These are phyloP conservation scores for Haematococcus sp. DNA, from an alignment of 139 green algal species.

Conservation along the genomic window DNA sequence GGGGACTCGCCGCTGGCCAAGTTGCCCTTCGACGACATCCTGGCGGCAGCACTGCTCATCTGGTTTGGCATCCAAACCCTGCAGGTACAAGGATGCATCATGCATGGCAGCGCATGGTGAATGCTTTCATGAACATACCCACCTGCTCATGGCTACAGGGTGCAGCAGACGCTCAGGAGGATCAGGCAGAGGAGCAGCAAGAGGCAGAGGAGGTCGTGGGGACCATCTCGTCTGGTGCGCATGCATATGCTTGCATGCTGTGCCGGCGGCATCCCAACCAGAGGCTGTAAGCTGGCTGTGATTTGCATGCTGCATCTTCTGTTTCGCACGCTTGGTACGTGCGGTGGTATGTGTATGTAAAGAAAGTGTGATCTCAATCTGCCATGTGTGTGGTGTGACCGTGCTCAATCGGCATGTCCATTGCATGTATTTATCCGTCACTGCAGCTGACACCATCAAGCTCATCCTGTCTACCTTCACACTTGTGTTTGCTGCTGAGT, in stretches of 20 bases:
- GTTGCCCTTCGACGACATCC: slow-evolving; percentile 83
- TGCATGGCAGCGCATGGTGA: neutral
- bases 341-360: too few relatives aligned
- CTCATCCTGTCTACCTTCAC: slow-evolving; percentile 83
- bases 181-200: slow-evolving; percentile 72
- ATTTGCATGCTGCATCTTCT: too few relatives aligned
- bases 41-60: slow-evolving; percentile 78
- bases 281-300: too few relatives aligned
- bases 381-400: too few relatives aligned
- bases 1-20: slow-evolving; percentile 12
- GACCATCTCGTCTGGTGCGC: neutral
- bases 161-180: slow-evolving; percentile 57
- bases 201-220: slow-evolving; percentile 53
- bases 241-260: neutral
- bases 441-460: slow-evolving; percentile 23
- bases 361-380: too few relatives aligned
- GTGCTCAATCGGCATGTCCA: too few relatives aligned
- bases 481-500: slow-evolving; percentile 97
- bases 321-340: too few relatives aligned
- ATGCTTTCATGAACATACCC: neutral
- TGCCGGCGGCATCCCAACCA: too few relatives aligned
- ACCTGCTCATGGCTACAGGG: slow-evolving; percentile 33
- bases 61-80: slow-evolving; percentile 90
- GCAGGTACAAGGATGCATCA: slow-evolving; percentile 16
- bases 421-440: neutral